These are phyloP conservation scores for Lecanoromycetidae sp. DNA, from an alignment of 2,329 filamentous ascomycete genomes.

Conservation along the genomic window DNA sequence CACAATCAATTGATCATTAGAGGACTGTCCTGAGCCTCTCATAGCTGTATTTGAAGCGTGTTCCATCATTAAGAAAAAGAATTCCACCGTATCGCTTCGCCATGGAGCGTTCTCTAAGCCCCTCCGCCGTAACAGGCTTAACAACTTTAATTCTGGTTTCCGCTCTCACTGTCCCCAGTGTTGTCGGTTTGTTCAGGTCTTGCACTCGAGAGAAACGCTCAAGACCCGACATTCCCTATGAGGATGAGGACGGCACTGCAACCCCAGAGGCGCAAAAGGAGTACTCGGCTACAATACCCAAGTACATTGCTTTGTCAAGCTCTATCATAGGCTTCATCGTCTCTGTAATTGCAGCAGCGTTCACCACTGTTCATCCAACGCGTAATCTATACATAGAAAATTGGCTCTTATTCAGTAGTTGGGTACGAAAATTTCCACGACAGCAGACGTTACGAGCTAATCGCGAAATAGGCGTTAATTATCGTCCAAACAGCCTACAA, in stretches of 20 bases:
- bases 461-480: background rate
- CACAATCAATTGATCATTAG: no score
- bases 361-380: background rate
- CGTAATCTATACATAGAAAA: background rate
- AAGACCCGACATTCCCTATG: conserved; percentile 13
- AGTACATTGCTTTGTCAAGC: conserved; percentile 7
- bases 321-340: conserved; percentile 13
- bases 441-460: background rate
- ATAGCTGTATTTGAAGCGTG: no score
- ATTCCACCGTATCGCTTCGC: no score
- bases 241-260: conserved; percentile 20
- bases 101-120: background rate
- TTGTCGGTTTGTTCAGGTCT: background rate
- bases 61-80: no score
- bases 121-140: background rate
- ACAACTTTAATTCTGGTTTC: background rate
- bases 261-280: conserved; percentile 16
- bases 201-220: background rate
- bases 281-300: conserved; percentile 13
- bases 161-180: background rate
- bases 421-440: conserved; percentile 6
- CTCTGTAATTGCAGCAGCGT: conserved; percentile 6
- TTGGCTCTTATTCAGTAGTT: conserved; percentile 12
- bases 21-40: no score
- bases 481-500: background rate